Percentiles rank a stretch among this genome's conserved stretches.
Evolutionary conservation across 2,329 filamentous ascomycete species (phyloP).

Genomic region (Conoideocrella luteorostrata): DNA sequence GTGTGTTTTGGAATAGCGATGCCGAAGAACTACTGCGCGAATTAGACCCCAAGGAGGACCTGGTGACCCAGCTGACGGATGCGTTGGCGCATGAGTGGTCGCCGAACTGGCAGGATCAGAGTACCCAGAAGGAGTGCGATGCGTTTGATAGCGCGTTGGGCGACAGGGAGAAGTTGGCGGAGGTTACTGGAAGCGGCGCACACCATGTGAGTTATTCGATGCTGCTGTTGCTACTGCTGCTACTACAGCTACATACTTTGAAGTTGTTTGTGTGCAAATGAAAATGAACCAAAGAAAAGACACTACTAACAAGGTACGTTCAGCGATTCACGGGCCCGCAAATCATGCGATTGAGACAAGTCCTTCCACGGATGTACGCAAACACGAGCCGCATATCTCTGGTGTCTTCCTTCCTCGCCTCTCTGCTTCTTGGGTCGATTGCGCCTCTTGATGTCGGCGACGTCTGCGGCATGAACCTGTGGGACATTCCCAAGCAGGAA

Average conservation of each 20-base stretch:
- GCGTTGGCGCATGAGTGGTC: constrained; percentile 81
- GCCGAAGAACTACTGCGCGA: constrained; percentile 58
- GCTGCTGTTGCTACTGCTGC: too few species aligned
- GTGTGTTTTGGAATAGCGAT: constrained; percentile 79
- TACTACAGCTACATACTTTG: too few species aligned
- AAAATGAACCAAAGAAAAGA: not conserved
- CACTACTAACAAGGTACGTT: not conserved
- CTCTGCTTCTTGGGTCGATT: constrained; percentile 75
- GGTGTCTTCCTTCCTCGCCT: constrained; percentile 92
- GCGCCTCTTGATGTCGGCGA: constrained; percentile 92
- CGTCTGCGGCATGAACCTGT: constrained; percentile 94
- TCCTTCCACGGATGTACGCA: constrained; percentile 74
- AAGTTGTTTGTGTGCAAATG: too few species aligned
- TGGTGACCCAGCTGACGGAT: constrained; percentile 65
- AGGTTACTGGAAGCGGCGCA: constrained; percentile 82
- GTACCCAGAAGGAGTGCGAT: constrained; percentile 88
- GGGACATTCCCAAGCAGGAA: constrained; percentile 70
- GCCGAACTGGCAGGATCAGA: constrained; percentile 97
- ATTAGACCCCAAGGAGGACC: constrained; percentile 52
- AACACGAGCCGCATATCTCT: constrained; percentile 81
- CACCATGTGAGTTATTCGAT: constrained; percentile 88
- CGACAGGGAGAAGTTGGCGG: constrained; percentile 60
- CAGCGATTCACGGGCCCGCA: constrained; percentile 96
- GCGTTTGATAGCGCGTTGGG: constrained; percentile 72
- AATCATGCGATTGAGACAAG: constrained; percentile 79